Evolutionary conservation across 2,329 filamentous ascomycete species (phyloP), one percentile per base, ranked within the genome.

Genomic region (Aspergillus clavatus): DNA sequence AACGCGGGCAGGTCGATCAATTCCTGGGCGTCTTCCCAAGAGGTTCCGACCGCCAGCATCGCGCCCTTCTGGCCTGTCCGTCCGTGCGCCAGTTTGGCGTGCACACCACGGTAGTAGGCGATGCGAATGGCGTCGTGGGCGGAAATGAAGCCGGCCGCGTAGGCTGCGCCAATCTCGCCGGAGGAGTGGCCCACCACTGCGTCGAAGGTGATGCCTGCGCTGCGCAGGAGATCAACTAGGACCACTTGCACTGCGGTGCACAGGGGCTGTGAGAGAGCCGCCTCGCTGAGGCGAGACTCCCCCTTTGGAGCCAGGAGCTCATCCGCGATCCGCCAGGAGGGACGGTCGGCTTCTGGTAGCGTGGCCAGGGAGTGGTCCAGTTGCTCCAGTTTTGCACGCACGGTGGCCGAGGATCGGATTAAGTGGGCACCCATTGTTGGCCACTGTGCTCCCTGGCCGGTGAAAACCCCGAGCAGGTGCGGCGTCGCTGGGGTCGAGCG

Each of bases 101-200:
- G 57, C 8, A 68, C 52, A 0, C 74, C 74, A 0, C 76, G 69
- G 41, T 72, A 72, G 50, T 74, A 77, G 0, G 74, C 72, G 14
- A 70, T 61, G 0, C 55, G 54, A 3, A 78, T 72, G 3, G 75
- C 74, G 8, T 73, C 69, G 1, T 54, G 40, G 2, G 62, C 62
- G 0, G 61, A 60, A 2, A 80, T 41, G 12, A 68, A 60, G 0
- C 74, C 76, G 0, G 74, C 70, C 0, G 74, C 73, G 48, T 77
- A 79, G 0, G 72, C 75, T 0, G 74, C 74, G 0, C 57, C 73
- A n/a, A 78, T 77, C 50, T 78, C 75, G 2, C 75, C 75, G 0
- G 70, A 73, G 0, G 73, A 76, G 50, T 78, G 75, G 7, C 75
- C 74, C 3, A 75, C 66, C 0, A 73, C 70, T 1, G 63, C 65